Evolutionary conservation across 108 stramenopile species (phyloP).

Genomic region (Skeletonema costatum): DNA sequence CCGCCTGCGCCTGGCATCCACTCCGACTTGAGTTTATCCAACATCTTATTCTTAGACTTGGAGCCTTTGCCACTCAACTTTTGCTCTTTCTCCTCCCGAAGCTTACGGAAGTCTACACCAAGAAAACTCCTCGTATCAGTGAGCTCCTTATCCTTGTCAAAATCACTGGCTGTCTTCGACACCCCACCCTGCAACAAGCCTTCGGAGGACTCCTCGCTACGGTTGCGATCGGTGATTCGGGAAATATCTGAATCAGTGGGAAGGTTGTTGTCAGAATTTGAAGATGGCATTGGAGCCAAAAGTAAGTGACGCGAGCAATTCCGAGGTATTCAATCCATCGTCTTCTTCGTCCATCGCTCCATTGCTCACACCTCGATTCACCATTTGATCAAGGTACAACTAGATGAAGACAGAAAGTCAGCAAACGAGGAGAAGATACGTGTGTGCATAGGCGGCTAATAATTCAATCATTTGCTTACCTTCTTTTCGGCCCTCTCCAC

Average conservation of each 20-base stretch:
- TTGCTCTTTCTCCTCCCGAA: conserved; percentile 52
- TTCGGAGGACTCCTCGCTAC: conserved; percentile 47
- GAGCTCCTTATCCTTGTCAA: conserved; percentile 55
- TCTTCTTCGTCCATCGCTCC: conserved; percentile 61
- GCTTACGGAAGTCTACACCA: conserved; percentile 61
- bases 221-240: conserved; percentile 72
- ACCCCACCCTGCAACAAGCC: conserved; percentile 52
- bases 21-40: conserved; percentile 34
- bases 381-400: conserved; percentile 76
- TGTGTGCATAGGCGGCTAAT: too few species aligned
- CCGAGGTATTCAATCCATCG: conserved; percentile 64
- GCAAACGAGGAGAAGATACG: not conserved
- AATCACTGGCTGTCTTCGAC: conserved; percentile 40
- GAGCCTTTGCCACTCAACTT: conserved; percentile 36
- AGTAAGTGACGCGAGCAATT: conserved; percentile 57
- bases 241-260: conserved; percentile 80
- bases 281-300: conserved; percentile 76
- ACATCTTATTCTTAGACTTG: conserved; percentile 27
- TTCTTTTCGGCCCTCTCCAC: conserved; percentile 86
- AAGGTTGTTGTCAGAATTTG: conserved; percentile 47
- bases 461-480: not conserved
- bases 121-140: conserved; percentile 47
- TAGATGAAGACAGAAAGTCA: not conserved
- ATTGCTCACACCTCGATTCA: conserved; percentile 57
- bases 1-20: conserved; percentile 31